Evolutionary conservation across 1,139 yeast species (phyloP), one percentile per base, ranked within the genome.

Genomic region (Candida sanyaensis): DNA sequence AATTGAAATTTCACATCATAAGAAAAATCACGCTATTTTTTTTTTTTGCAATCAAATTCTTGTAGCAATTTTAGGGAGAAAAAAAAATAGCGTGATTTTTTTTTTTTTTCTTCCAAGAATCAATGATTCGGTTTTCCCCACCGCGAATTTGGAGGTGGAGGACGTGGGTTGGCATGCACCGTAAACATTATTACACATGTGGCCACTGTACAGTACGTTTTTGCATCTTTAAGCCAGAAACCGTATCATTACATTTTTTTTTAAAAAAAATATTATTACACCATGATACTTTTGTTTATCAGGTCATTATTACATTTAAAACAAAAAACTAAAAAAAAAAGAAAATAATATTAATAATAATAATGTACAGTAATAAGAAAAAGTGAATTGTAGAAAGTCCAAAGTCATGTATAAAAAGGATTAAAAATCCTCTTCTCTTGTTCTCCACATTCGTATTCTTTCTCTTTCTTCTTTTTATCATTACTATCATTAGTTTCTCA

Each of bases 391-490:
- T 6, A 24, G 6, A 31, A 21, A 23, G 4, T 12, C 27, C 27
- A 23, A 11, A 23, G 43, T 33, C 43, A 32, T 23, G 37, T 41
- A 41, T 41, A 41, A 41, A 41, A 30, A 27, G 32, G 24, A 28
- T 32, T 6, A 30, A 23, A 31, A 29, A 30, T 37, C 32, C 41
- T 33, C 10, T 21, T 17, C 23, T n/a, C 23, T 30, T 28, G 21
- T 28, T 26, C 24, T 24, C 17, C 11, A n/a, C 3, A 12, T n/a
- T 11, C 9, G 23, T 11, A 13, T 26, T 10, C 17, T 9, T 5
- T n/a, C 33, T 33, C n/a, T 6, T 34, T 33, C n/a, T 10, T 12
- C 24, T 43, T 34, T 11, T 6, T 17, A 17, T 39, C 27, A 29
- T 17, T 10, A 30, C 28, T 12, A 11, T 31, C 23, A 21, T 21